Evolutionary conservation across 768 basidiomycete genomes (phyloP), one percentile per base, ranked within the genome.

Genomic region (Sporobolomyces roseus): DNA sequence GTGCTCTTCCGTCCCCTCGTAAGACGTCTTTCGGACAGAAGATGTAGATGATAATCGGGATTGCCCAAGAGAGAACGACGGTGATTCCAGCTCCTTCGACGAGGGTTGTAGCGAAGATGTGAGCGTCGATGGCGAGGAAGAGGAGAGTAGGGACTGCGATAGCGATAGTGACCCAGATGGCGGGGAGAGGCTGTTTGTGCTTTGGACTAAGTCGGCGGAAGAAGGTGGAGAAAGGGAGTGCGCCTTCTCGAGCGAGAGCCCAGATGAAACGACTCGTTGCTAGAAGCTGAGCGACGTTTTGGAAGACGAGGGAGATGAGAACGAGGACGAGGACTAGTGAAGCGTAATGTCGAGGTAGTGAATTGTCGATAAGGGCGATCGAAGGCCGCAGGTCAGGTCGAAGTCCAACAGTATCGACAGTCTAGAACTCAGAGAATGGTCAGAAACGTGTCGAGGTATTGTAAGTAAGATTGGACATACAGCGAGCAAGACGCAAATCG

Each of bases 241-340:
- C 80, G 29, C 79, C 77, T 63, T 81, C 80, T 54, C 80, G 74
- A 3, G 79, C 78, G 14, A 80, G 72, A 19, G 80, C 79, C 72
- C 78, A 81, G 45, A 80, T 76, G 77, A 79, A 81, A 43, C 80
- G 77, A 3, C 79, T 79, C 25, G 79, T 80, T 12, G 80, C 79
- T 69, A 79, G 79, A 23, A 81, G 74, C 35, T 69, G 65, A 3
- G 52, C 51, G 43, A 60, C 58, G 30, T 60, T 60, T 32, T 60
- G 58, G 33, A 60, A 45, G 41, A 51, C 43, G 21, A 63, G 41
- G 4, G 51, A 54, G 25, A 45, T 38, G 29, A 63, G 62, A 27
- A 54, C 62, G 58, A 60, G 58, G 19, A 60, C 58, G 32, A 60
- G 58, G 58, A 60, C 45, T 12, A 60, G 43, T 12, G 41, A 12